phyloP scores from a whole-genome alignment of 129 eudicot genomes.

The Helichrysum umbraculigerum region DNA sequence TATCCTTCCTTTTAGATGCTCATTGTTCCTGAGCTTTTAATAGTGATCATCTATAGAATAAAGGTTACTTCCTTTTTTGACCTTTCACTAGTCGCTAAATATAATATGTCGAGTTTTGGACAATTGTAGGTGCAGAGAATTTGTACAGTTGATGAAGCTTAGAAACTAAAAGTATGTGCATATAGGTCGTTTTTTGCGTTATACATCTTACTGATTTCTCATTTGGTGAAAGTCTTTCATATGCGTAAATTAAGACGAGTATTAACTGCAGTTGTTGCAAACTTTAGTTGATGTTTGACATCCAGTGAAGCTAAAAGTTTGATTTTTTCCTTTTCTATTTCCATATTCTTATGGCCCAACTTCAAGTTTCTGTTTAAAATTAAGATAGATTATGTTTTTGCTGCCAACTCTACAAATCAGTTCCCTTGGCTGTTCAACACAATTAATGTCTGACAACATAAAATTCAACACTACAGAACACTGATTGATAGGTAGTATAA shows the following conservation, averaged over 20 bases:
- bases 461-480: not conserved
- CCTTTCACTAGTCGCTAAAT: not conserved
- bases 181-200: not conserved
- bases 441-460: not conserved
- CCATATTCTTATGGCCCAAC: not conserved
- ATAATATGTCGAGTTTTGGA: not conserved
- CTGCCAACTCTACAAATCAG: not conserved
- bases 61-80: not conserved
- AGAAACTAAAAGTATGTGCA: not conserved
- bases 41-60: not conserved
- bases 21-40: not conserved
- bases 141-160: slow-evolving; percentile 6
- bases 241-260: too few species aligned
- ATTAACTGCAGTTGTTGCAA: not conserved
- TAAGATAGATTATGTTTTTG: not conserved
- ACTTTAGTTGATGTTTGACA: not conserved
- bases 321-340: not conserved
- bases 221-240: not conserved
- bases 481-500: not conserved
- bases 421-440: not conserved
- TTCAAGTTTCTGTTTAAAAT: not conserved
- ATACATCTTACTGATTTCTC: not conserved
- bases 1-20: slow-evolving; percentile 29
- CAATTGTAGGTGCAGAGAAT: not conserved
- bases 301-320: not conserved